A percentile compares a stretch with the other conserved stretches of the same genome.
Evolutionary conservation across 768 basidiomycete species (phyloP).

Genomic region (Saitozyma podzolica): DNA sequence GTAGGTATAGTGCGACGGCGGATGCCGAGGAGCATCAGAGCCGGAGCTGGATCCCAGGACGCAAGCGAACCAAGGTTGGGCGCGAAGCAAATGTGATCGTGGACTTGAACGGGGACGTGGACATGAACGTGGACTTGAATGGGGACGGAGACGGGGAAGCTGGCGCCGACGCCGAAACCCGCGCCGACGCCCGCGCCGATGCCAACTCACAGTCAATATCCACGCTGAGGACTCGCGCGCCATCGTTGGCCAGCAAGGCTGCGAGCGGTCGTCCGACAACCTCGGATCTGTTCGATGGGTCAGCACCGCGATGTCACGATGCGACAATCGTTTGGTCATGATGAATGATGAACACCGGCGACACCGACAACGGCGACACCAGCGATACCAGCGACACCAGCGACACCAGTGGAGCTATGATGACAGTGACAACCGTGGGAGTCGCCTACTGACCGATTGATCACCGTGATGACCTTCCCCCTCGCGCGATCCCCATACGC

Average conservation of each 20-base stretch:
- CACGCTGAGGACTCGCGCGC: constrained; percentile 89
- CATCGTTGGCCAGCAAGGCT: constrained; percentile 92
- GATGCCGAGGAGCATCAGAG: too few relatives aligned
- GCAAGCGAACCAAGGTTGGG: too few relatives aligned
- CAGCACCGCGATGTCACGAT: background rate
- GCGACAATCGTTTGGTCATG: background rate
- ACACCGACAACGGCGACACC: background rate
- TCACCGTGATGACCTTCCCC: constrained; percentile 79
- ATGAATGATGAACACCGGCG: background rate
- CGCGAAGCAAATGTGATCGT: too few relatives aligned
- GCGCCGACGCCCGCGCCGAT: background rate
- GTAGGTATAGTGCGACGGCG: too few relatives aligned
- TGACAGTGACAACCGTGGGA: background rate
- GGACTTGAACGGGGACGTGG: too few relatives aligned
- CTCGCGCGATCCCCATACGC: constrained; percentile 87
- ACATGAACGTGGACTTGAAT: too few relatives aligned
- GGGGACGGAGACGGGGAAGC: too few relatives aligned
- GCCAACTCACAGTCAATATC: constrained; percentile 75
- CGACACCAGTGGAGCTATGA: background rate
- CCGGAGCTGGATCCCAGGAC: too few relatives aligned
- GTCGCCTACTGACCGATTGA: constrained; percentile 70
- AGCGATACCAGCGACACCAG: background rate
- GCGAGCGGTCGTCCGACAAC: constrained; percentile 97
- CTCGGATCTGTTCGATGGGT: constrained; percentile 65
- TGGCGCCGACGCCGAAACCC: background rate